These are phyloP conservation scores for Pyracantha coccinea DNA, from an alignment of 331 rosid genomes.

Conservation along the genomic window DNA sequence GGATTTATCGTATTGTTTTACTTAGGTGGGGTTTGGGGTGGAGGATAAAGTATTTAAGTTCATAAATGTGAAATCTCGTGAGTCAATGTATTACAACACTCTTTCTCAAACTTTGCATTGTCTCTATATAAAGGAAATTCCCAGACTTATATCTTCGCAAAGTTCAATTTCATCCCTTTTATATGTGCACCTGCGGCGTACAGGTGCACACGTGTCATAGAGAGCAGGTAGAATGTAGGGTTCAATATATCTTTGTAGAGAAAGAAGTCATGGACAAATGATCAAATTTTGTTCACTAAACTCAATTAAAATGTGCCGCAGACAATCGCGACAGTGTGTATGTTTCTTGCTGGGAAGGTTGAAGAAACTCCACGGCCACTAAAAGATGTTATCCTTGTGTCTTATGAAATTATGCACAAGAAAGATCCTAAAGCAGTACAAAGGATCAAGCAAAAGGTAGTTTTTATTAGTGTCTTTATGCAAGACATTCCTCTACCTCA, in stretches of 20 bases:
- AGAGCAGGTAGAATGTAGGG: not conserved
- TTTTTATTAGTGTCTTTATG: not conserved
- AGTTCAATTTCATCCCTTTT: not conserved
- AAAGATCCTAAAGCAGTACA: conserved; percentile 88
- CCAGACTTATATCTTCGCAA: not conserved
- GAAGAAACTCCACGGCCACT: conserved; percentile 99
- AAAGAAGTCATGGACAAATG: not conserved
- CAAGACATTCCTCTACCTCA: not conserved
- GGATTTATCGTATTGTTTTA: not conserved
- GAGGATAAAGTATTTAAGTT: not conserved
- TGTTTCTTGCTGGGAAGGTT: conserved; percentile 99
- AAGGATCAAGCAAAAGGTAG: conserved; percentile 92
- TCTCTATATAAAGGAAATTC: not conserved
- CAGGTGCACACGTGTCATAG: not conserved
- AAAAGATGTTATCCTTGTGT: conserved; percentile 88
- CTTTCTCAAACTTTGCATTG: not conserved
- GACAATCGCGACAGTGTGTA: conserved; percentile 28
- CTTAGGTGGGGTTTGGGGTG: not conserved
- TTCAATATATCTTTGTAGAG: not conserved
- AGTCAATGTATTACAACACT: not conserved
- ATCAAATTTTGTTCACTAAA: conserved; percentile 14
- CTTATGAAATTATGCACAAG: conserved; percentile 87
- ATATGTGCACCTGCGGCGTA: not conserved
- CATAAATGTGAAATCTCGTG: not conserved
- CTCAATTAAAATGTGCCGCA: conserved; percentile 41